These are phyloP conservation scores for Umbelopsis vinacea DNA, from an alignment of 192 early-diverging fungal genomes.

Conservation along the genomic window DNA sequence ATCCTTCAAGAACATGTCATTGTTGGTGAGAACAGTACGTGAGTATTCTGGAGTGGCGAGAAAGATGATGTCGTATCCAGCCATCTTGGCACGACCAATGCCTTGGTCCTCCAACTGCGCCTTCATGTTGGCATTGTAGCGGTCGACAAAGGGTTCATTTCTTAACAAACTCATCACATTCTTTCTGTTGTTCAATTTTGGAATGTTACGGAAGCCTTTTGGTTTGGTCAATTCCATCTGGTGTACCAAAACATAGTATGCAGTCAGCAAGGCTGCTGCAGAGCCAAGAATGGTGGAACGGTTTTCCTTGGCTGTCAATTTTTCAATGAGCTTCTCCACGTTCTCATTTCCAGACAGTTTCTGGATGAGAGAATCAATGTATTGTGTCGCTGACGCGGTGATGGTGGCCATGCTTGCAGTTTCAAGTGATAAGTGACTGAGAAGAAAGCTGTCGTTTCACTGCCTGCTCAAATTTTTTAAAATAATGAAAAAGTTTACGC, in stretches of 20 bases:
- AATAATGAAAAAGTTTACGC: too few species aligned
- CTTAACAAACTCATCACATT: background rate
- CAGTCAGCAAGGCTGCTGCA: background rate
- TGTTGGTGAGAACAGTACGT: background rate
- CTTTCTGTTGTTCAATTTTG: background rate
- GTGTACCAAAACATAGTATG: background rate
- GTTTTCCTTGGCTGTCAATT: conserved; percentile 1
- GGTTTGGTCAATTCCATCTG: conserved; percentile 6
- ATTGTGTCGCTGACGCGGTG: background rate
- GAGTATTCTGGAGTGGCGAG: conserved; percentile 5
- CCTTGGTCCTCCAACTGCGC: background rate
- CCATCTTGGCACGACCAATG: background rate
- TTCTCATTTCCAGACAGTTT: background rate
- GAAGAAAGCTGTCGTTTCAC: background rate
- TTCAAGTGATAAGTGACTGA: background rate
- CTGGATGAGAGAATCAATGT: conserved; percentile 8
- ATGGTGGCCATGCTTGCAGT: conserved; percentile 4
- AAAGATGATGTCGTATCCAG: background rate
- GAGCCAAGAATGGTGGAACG: background rate
- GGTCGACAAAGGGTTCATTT: background rate
- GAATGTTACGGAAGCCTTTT: background rate
- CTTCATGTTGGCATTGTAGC: background rate
- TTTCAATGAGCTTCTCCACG: background rate
- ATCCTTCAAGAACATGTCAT: conserved; percentile 2
- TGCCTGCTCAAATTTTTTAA: too few species aligned